A percentile compares a stretch with the other conserved stretches of the same genome.
phyloP scores from a whole-genome alignment of 2,329 filamentous ascomycete genomes.

The Leptodontidium sp. region DNA sequence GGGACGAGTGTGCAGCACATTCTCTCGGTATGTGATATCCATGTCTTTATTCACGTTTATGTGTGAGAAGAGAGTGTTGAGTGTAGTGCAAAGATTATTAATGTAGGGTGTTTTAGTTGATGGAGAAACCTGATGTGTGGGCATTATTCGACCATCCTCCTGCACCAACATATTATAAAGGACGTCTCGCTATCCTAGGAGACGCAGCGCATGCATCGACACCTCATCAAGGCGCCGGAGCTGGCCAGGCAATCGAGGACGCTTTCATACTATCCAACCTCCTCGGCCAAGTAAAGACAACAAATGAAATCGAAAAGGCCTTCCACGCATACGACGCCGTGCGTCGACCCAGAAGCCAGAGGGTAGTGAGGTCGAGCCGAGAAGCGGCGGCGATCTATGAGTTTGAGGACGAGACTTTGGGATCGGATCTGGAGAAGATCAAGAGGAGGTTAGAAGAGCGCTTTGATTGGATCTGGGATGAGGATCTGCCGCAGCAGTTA shows the following conservation, averaged over 20 bases:
- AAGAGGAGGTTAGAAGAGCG: conserved; percentile 47
- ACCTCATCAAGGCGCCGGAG: conserved; percentile 66
- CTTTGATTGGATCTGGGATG: conserved; percentile 50
- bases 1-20: conserved; percentile 49
- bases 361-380: conserved; percentile 44
- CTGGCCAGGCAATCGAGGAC: conserved; percentile 66
- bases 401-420: conserved; percentile 51
- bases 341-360: conserved; percentile 50
- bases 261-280: conserved; percentile 54
- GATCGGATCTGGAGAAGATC: conserved; percentile 49
- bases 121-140: conserved; percentile 58
- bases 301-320: conserved; percentile 51
- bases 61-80: conserved; percentile 12
- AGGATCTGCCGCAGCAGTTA: conserved; percentile 48
- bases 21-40: conserved; percentile 39
- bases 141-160: conserved; percentile 56
- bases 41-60: too few relatives aligned
- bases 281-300: conserved; percentile 51
- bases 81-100: neutral
- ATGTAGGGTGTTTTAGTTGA: conserved; percentile 45
- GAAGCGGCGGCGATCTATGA: conserved; percentile 51
- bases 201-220: conserved; percentile 71
- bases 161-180: conserved; percentile 52
- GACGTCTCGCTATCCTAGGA: conserved; percentile 59
- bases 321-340: conserved; percentile 61